These are phyloP conservation scores for Populus hybrid DNA, from an alignment of 441 rosid species.

Conservation along the genomic window DNA sequence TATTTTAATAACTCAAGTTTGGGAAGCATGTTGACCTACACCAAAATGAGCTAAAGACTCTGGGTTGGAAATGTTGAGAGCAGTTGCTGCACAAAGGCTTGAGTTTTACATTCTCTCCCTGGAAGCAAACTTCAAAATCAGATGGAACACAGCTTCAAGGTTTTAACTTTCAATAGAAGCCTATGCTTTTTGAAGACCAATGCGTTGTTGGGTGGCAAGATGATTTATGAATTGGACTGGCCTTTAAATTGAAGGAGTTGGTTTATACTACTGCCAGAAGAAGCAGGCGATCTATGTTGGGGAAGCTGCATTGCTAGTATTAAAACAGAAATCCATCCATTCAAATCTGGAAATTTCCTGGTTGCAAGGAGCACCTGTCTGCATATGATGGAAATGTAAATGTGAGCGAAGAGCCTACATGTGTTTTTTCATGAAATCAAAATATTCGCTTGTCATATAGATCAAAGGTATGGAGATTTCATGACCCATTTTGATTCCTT, in stretches of 20 bases:
- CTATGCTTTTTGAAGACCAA: not conserved
- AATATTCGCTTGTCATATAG: not conserved
- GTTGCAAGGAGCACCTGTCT: not conserved
- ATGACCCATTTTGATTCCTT: not conserved
- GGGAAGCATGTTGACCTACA: constrained; percentile 65
- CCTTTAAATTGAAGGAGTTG: not conserved
- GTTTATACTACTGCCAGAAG: not conserved
- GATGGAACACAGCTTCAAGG: not conserved
- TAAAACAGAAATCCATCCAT: too few species aligned
- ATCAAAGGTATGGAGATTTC: not conserved
- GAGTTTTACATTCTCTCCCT: not conserved
- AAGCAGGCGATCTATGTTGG: not conserved
- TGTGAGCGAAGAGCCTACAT: not conserved
- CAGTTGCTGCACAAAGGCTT: not conserved
- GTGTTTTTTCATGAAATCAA: not conserved
- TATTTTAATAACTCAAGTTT: constrained; percentile 39
- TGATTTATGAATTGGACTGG: not conserved
- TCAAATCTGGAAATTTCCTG: not conserved
- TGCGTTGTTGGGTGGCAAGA: not conserved
- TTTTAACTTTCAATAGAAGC: not conserved
- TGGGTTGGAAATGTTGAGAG: constrained; percentile 67
- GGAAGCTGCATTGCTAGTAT: not conserved
- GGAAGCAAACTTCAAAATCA: not conserved
- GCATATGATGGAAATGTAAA: not conserved
- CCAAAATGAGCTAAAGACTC: constrained; percentile 51